Evolutionary conservation across 1,284 basidiomycete species (phyloP).

Genomic region (Ustilago hordei): DNA sequence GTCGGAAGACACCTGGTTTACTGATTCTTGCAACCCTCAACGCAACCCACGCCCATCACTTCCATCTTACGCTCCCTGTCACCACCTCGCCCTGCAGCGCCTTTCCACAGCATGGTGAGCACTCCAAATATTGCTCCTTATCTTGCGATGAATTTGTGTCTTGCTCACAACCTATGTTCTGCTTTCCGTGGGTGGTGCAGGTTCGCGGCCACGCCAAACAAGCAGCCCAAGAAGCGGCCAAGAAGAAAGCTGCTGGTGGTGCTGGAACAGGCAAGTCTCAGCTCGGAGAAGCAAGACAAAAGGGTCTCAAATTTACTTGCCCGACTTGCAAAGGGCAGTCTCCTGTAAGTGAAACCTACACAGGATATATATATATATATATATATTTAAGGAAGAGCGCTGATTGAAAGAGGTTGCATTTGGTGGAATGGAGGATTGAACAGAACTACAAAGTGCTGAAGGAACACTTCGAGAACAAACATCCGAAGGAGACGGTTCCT

Average conservation of each 20-base stretch:
- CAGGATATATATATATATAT: no score
- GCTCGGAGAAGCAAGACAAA: conserved; percentile 35
- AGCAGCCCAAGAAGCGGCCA: conserved; percentile 39
- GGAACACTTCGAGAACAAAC: conserved; percentile 45
- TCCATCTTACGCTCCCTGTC: background rate
- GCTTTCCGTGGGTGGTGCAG: conserved; percentile 7
- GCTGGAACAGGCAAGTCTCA: conserved; percentile 35
- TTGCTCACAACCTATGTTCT: background rate
- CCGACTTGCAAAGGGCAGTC: conserved; percentile 38
- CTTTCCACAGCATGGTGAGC: background rate
- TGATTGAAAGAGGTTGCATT: background rate
- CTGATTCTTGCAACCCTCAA: background rate
- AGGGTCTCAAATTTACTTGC: conserved; percentile 44
- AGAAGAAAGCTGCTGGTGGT: conserved; percentile 26
- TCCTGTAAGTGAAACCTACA: conserved; percentile 24
- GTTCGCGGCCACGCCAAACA: conserved; percentile 42
- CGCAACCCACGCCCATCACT: background rate
- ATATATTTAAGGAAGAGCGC: background rate
- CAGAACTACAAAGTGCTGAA: conserved; percentile 42
- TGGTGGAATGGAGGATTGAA: background rate
- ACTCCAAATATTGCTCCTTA: background rate
- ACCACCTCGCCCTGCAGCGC: no score
- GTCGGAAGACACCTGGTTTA: conserved; percentile 13
- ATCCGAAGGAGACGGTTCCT: conserved; percentile 36
- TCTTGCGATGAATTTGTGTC: background rate